These are phyloP conservation scores for Aspergillus panamensis DNA, from an alignment of 495 filamentous ascomycete species.

Conservation along the genomic window DNA sequence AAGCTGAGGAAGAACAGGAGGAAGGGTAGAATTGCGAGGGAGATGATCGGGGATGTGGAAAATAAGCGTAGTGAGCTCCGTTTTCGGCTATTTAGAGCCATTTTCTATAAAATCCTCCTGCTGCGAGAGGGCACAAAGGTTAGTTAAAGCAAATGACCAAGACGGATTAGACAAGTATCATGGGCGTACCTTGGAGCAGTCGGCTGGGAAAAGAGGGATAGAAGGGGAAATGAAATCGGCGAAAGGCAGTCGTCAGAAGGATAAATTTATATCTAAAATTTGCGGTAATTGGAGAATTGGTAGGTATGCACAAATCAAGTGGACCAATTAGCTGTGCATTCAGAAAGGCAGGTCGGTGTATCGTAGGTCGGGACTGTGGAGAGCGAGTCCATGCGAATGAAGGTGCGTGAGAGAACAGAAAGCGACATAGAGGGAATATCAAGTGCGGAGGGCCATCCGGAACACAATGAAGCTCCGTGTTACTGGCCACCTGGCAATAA, in stretches of 20 bases:
- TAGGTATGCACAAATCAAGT: background rate
- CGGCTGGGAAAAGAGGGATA: background rate
- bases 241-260: background rate
- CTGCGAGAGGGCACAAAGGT: conserved; percentile 17
- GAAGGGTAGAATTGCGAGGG: conserved; percentile 39
- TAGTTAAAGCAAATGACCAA: conserved; percentile 9
- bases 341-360: background rate
- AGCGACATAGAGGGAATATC: conserved; percentile 8
- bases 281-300: background rate
- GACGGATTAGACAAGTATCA: background rate
- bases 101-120: conserved; percentile 36
- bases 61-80: conserved; percentile 23
- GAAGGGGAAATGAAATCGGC: background rate
- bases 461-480: conserved; percentile 8
- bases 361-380: background rate
- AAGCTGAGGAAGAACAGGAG: conserved; percentile 56
- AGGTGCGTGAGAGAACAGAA: background rate
- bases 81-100: conserved; percentile 50
- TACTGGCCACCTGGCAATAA: conserved; percentile 43
- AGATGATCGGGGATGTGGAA: conserved; percentile 36
- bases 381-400: background rate
- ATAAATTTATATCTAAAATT: background rate
- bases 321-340: conserved; percentile 11
- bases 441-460: conserved; percentile 24
- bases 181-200: conserved; percentile 11